Base-by-base conservation (phyloP, 2,329 filamentous ascomycete genomes). In the Ramichloridium luteum region DNA sequence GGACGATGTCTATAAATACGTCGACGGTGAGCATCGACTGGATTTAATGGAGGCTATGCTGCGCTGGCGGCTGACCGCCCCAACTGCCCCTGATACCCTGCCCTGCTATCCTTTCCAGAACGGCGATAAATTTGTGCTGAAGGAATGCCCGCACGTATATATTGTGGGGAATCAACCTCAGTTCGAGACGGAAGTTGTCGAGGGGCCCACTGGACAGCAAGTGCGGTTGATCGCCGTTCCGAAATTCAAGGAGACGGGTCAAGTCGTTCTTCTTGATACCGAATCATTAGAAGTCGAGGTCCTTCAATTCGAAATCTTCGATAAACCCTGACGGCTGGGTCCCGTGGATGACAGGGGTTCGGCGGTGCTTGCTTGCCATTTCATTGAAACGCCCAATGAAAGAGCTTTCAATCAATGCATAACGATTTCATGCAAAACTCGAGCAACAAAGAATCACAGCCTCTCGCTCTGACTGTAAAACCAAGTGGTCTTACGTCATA, bases 51-150 rank as follows among this genome's bases (percentile, higher is more conserved):
- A 96, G 58, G 77, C 78, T 35, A 90, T 93, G 74, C 76, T 93
- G 44, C 70, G 85, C 37, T 98, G 90, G 90, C 72, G 90, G 39
- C 82, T 84, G 51, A 76, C 76, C 43, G 90, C 90, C 4, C 90
- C 90, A 2, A 98, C 90, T 0, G 90, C 90, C 2, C 90, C 92
- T 0, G 92, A 98, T 57, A 98, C 92, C 0, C 55, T 98, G 26
- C 93, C 85, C 82, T 86, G 81, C 51, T 98, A 96, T 52, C 90
- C 90, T 0, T 98, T 93, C 58, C 86, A 96, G 57, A 81, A 90
- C 12, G 72, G 84, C 30, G 92, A 98, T 51, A 85, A 83, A 1
- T 92, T 96, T 50, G 79, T 96, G 26, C 68, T 98, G 48, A 73
- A 77, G 41, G 64, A 75, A 12, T 93, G 83, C 40, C 90, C 90